Evolutionary conservation across 164 flowering plant species (phyloP), one percentile per base, ranked within the genome.

Genomic region (Sedum album): DNA sequence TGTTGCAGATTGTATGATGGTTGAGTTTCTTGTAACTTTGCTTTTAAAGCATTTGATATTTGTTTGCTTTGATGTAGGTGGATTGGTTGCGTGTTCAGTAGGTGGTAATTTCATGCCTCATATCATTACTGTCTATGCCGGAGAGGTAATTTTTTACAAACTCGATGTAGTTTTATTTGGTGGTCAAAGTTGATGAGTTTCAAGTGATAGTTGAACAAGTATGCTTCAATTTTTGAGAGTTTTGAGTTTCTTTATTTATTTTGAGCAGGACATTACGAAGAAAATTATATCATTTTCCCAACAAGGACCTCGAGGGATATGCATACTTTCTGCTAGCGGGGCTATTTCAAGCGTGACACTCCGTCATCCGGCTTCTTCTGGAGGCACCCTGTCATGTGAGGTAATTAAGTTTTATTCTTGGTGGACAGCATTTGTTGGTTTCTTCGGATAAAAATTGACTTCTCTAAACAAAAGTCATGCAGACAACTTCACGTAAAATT

Each of bases 281-380:
- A 93, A 82, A 78, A 86, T 93, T 60, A 71, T 81, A 31, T 78
- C 90, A 1, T 79, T 93, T 76, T 72, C 88, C 6, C 89, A 84
- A 21, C 82, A 86, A 72, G 91, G 91, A 60, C 82, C 88, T 35
- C 74, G 89, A 57, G 88, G 87, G 20, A 76, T 93, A 36, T 93
- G 98, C 68, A 69, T 93, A 72, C 89, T 93, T 66, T 90, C 96
- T 21, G 95, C 96, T 7, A 93, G 84, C 78, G 98, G 98, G 39
- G 76, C 93, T 42, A 76, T 93, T 77, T 90, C 96, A 0, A 88
- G 79, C 76, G 96, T 87, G 44, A 90, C 95, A 1, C 76, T 93
- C 74, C 85, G 89, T 20, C 95, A 90, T 72, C 89, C 95, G 5
- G 88, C 88, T 73, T 84, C 92, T 57, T 85, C 93, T 69, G 93